phyloP scores from a whole-genome alignment of 2,329 filamentous ascomycete species.

The Arthrobotrys pseudoclavata region DNA sequence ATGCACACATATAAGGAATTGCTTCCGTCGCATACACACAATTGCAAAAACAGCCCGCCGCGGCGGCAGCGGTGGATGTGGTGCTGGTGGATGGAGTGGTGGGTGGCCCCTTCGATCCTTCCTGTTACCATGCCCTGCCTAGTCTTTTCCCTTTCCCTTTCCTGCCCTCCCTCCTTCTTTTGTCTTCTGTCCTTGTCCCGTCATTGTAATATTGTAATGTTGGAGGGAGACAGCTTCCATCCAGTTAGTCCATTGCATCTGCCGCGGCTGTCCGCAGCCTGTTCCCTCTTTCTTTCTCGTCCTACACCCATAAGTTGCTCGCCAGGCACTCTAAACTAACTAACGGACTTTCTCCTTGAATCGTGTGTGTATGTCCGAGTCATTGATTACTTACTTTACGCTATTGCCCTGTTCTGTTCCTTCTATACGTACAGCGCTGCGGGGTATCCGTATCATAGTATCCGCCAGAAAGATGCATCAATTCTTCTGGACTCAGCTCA shows the following conservation, averaged over 20 bases:
- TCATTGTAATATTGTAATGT: neutral
- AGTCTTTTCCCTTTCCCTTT: neutral
- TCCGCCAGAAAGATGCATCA: neutral
- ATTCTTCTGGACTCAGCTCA: neutral
- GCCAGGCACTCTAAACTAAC: neutral
- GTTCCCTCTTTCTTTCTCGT: neutral
- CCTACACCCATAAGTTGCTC: neutral
- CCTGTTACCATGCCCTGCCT: neutral
- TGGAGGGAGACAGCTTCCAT: neutral
- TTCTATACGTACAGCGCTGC: neutral
- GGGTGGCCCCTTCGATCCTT: constrained; percentile 23
- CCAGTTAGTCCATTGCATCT: neutral
- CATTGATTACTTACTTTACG: neutral
- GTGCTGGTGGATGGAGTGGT: neutral
- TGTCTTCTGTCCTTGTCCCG: neutral
- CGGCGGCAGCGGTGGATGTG: neutral
- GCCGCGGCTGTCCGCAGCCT: constrained; percentile 15
- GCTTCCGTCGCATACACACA: neutral
- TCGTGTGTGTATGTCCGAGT: neutral
- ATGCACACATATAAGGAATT: neutral
- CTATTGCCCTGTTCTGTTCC: too few relatives aligned
- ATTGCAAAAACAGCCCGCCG: neutral
- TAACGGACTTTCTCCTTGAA: neutral
- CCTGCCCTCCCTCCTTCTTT: constrained; percentile 8
- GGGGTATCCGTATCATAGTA: neutral